Conservation (phyloP, 257 asterid genomes). For the Petunia axillaris region DNA sequence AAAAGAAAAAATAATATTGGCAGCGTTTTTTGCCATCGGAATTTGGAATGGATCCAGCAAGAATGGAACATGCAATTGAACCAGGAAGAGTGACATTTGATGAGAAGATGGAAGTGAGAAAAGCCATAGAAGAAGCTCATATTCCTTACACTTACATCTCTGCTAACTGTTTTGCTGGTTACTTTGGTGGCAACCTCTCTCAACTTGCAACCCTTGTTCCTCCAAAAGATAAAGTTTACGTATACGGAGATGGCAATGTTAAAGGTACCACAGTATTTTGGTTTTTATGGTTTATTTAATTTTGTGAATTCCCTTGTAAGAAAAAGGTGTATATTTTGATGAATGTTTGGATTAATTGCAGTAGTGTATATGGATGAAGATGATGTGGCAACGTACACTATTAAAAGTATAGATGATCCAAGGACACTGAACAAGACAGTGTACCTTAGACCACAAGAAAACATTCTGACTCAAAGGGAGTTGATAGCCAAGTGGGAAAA, state of each 20-base stretch:
- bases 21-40: conserved; percentile 91
- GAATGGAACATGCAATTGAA: conserved; percentile 69
- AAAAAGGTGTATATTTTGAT: not conserved
- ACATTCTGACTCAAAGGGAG: conserved; percentile 59
- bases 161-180: conserved; percentile 81
- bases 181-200: conserved; percentile 67
- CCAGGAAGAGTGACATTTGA: conserved; percentile 89
- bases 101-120: conserved; percentile 74
- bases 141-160: conserved; percentile 77
- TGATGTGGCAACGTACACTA: conserved; percentile 67
- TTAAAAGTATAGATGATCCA: conserved; percentile 69
- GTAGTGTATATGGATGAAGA: conserved; percentile 69
- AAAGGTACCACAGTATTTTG: conserved; percentile 47
- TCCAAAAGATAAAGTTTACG: conserved; percentile 49
- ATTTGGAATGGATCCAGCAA: conserved; percentile 75
- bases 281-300: not conserved
- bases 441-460: conserved; percentile 65
- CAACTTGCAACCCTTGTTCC: conserved; percentile 78
- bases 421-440: conserved; percentile 77
- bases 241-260: conserved; percentile 67
- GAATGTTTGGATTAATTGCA: conserved; percentile 27
- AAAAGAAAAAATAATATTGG: not conserved
- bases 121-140: conserved; percentile 68
- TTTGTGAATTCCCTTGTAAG: no score
- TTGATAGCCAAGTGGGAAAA: conserved; percentile 71